These are phyloP conservation scores for Vitis labrusca DNA, from an alignment of 164 flowering plant species.

Conservation along the genomic window DNA sequence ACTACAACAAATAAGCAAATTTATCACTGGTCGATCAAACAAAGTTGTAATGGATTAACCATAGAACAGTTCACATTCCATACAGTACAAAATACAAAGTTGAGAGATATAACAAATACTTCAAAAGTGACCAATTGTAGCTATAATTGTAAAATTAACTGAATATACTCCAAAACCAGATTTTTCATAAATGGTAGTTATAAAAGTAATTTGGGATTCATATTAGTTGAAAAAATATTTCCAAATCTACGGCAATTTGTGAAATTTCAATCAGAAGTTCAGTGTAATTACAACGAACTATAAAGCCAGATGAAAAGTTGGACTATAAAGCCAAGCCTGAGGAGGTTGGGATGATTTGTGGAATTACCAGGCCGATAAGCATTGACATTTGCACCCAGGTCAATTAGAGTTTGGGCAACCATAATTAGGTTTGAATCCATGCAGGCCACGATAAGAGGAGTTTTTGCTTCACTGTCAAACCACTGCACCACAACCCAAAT, in stretches of 20 bases:
- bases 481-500: conserved; percentile 6
- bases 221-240: too few relatives aligned
- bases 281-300: too few relatives aligned
- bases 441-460: conserved; percentile 20
- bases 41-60: background rate
- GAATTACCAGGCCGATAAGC: conserved; percentile 16
- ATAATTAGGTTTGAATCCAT: conserved; percentile 12
- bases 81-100: background rate
- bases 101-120: background rate
- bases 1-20: background rate
- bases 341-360: too few relatives aligned
- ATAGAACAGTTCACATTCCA: background rate
- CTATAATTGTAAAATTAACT: too few relatives aligned
- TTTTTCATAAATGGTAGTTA: too few relatives aligned
- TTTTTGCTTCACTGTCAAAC: conserved; percentile 19
- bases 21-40: background rate
- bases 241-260: too few relatives aligned
- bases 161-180: too few relatives aligned
- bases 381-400: conserved; percentile 20
- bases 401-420: conserved; percentile 17
- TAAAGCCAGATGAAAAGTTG: background rate
- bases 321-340: background rate
- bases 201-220: too few relatives aligned
- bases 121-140: background rate
- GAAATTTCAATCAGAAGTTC: too few relatives aligned